Evolutionary conservation across 106 monocot genomes (phyloP).

Genomic region (Xerophyta viscosa): DNA sequence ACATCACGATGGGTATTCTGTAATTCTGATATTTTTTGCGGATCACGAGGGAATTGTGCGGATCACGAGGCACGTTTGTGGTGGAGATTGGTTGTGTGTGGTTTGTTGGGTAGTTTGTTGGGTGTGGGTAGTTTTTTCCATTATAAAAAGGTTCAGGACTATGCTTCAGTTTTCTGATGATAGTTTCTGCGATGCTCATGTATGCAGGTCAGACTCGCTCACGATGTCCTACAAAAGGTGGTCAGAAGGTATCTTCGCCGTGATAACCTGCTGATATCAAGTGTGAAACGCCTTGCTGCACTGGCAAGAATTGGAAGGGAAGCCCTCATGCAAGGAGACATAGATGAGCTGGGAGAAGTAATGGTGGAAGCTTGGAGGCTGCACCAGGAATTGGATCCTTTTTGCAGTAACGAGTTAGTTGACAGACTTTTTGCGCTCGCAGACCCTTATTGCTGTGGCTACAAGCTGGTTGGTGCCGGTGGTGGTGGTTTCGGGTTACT

Average conservation of each 20-base stretch:
- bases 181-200: too few relatives aligned
- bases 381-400: slow-evolving; percentile 95
- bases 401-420: slow-evolving; percentile 81
- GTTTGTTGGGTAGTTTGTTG: too few relatives aligned
- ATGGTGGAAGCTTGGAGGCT: slow-evolving; percentile 90
- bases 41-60: too few relatives aligned
- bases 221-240: slow-evolving; percentile 87
- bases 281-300: slow-evolving; percentile 74
- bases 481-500: slow-evolving; percentile 93
- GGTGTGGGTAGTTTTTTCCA: too few relatives aligned
- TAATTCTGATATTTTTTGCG: too few relatives aligned
- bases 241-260: slow-evolving; percentile 79
- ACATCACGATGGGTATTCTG: too few relatives aligned
- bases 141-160: too few relatives aligned
- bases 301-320: slow-evolving; percentile 72
- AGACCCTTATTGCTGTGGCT: slow-evolving; percentile 73
- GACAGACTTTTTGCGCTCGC: slow-evolving; percentile 72
- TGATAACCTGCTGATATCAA: slow-evolving; percentile 77
- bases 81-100: too few relatives aligned
- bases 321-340: slow-evolving; percentile 78
- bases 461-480: slow-evolving; percentile 92
- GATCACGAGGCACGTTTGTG: too few relatives aligned
- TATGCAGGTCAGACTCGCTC: slow-evolving; percentile 76
- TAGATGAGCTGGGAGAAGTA: slow-evolving; percentile 82
- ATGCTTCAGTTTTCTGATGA: too few relatives aligned